Conservation (phyloP, 1,139 yeast genomes). For the Candida tropicalis region DNA sequence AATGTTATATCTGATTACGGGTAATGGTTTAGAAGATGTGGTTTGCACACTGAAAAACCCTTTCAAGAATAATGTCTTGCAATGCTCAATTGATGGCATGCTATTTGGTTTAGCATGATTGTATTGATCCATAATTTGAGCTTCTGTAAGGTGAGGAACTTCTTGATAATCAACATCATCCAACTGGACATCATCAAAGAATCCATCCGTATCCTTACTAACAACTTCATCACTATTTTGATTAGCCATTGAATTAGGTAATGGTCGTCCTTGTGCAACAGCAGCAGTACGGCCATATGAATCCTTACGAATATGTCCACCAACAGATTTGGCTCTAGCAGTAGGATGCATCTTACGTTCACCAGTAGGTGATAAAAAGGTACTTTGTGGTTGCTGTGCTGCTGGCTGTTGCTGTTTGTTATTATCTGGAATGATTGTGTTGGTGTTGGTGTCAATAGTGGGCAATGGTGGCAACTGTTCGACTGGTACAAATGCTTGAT, state of each 20-base stretch:
- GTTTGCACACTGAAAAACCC: slow-evolving; percentile 96
- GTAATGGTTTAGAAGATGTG: slow-evolving; percentile 89
- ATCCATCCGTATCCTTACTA: slow-evolving; percentile 41
- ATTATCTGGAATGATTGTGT: slow-evolving; percentile 22
- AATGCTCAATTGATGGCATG: slow-evolving; percentile 94
- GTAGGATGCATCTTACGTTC: slow-evolving; percentile 62
- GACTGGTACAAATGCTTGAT: slow-evolving; percentile 48
- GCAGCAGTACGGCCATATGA: slow-evolving; percentile 36
- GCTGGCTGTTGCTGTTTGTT: slow-evolving; percentile 6
- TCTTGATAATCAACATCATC: slow-evolving; percentile 41
- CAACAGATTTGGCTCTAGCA: slow-evolving; percentile 87
- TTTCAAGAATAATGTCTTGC: slow-evolving; percentile 86
- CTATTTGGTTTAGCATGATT: slow-evolving; percentile 71
- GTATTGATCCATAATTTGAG: slow-evolving; percentile 66
- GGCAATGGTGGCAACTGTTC: slow-evolving; percentile 55
- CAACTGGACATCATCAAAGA: slow-evolving; percentile 68
- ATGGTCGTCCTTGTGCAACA: slow-evolving; percentile 47
- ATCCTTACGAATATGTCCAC: slow-evolving; percentile 71
- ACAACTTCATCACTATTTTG: slow-evolving; percentile 49
- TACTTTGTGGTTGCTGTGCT: not conserved
- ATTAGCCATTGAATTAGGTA: slow-evolving; percentile 48
- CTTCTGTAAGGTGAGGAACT: slow-evolving; percentile 55
- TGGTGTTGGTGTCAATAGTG: slow-evolving; percentile 36
- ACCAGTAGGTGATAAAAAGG: slow-evolving; percentile 12
- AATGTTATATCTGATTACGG: slow-evolving; percentile 84